Base-by-base conservation (phyloP, 177 flowering plant species). In the Vitis hybrid region DNA sequence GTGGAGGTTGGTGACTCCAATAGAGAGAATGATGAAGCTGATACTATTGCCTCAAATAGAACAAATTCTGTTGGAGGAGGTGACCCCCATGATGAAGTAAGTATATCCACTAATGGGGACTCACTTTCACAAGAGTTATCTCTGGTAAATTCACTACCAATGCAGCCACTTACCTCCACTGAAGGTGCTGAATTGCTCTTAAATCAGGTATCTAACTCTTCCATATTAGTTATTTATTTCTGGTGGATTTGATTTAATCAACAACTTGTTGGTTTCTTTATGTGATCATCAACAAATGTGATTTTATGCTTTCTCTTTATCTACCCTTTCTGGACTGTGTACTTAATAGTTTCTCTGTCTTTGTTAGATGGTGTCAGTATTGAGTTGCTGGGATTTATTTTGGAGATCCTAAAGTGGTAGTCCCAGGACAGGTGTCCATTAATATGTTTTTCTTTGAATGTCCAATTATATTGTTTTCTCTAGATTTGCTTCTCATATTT, bases 151-250 rank as follows among this genome's bases (percentile, higher is more conserved):
- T 58, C 67, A 51, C 66, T 60, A 51, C 14, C 13, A 4, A 56
- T 45, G 64, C 72, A 69, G 68, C 15, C 63, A n/a, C 13, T 52
- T 5, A 15, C 57, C 18, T 21, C 67, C 19, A 57, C 49, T 32
- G 66, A 57, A 21, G 79, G 69, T 56, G n/a, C 57, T 80, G 13
- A 65, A 21, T 1, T 60, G 61, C 54, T 73, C 58, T 52, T 14
- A n/a, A 51, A 60, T 72, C 69, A 72, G 75, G 79, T 76, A 67
- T 11, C 49, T 5, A 14, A 55, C 12, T 52, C 55, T 55, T 66
- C 49, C 48, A 64, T 50, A 3, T 34, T 45, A 13, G 7, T 23
- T 14, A 11, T 52, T 19, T 45, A 49, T 2, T 13, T 54, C 11
- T 65, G 14, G 13, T 65, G 10, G 8, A 34, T 54, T 14, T 52